Evolutionary conservation across 805 yeast species (phyloP).

Genomic region (Yarrowia hollandica): DNA sequence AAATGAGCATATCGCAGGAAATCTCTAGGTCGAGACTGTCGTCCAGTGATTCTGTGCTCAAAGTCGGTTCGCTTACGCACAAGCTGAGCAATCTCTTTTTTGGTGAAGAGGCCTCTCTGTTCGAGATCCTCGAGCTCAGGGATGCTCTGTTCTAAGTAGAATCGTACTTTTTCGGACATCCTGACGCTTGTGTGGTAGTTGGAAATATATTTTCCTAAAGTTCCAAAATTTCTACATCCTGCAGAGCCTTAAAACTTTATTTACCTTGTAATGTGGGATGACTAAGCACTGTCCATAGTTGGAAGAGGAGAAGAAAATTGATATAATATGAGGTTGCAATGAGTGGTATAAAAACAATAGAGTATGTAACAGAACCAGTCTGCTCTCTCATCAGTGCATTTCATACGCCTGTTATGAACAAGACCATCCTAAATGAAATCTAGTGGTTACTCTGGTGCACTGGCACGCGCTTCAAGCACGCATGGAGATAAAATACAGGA

Average conservation of each 20-base stretch:
- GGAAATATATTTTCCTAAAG: constrained; percentile 20
- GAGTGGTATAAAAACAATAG: no score
- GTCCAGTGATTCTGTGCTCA: constrained; percentile 82
- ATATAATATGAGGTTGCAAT: no score
- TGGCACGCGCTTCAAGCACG: no score
- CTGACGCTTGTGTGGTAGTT: constrained; percentile 9
- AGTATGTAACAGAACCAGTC: no score
- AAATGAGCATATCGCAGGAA: constrained; percentile 76
- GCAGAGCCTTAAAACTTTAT: neutral
- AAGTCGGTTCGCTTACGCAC: constrained; percentile 95
- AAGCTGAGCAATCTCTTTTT: constrained; percentile 75
- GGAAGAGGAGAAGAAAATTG: no score
- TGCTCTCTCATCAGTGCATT: no score
- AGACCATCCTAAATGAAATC: no score
- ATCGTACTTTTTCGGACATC: constrained; percentile 59
- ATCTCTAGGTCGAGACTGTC: constrained; percentile 78
- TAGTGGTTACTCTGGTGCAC: no score
- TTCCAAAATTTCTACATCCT: constrained; percentile 19
- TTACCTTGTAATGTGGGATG: neutral
- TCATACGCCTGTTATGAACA: no score
- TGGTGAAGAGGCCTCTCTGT: constrained; percentile 75
- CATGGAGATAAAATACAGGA: no score
- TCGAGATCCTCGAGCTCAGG: constrained; percentile 91
- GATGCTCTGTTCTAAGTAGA: constrained; percentile 66
- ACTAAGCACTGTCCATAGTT: neutral